phyloP scores from a whole-genome alignment of 108 stramenopile genomes.

The Seminavis robusta region DNA sequence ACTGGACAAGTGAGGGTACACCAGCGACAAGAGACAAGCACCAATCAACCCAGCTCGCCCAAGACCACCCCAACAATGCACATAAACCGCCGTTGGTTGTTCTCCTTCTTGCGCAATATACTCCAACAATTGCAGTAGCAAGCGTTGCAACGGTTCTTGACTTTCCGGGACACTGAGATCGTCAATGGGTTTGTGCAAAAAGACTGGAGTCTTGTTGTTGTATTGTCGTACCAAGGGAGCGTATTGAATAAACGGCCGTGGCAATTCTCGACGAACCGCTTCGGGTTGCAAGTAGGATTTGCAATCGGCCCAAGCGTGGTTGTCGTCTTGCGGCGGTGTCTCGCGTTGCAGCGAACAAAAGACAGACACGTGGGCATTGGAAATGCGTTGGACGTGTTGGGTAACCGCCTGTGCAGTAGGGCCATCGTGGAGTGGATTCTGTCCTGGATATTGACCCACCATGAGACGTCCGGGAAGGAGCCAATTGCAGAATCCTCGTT shows the following conservation, averaged over 20 bases:
- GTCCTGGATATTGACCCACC: conserved; percentile 71
- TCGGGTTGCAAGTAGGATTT: conserved; percentile 31
- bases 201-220: no score
- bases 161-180: conserved; percentile 46
- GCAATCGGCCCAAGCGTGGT: conserved; percentile 21
- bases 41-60: conserved; percentile 75
- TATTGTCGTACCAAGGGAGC: conserved; percentile 37
- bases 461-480: conserved; percentile 53
- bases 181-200: conserved; percentile 55
- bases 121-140: conserved; percentile 34
- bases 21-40: conserved; percentile 44
- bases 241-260: conserved; percentile 52
- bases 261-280: conserved; percentile 35
- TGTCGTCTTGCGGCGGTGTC: conserved; percentile 51
- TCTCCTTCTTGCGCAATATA: no score
- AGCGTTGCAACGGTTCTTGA: conserved; percentile 15
- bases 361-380: conserved; percentile 21
- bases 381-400: conserved; percentile 36
- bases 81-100: no score
- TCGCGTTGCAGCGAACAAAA: conserved; percentile 65
- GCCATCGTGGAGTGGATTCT: conserved; percentile 46
- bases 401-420: conserved; percentile 32
- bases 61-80: conserved; percentile 86
- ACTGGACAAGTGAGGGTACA: conserved; percentile 44
- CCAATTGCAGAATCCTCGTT: conserved; percentile 73